phyloP scores from a whole-genome alignment of 2,329 filamentous ascomycete species.

The Ceratocystis diversiconidia region DNA sequence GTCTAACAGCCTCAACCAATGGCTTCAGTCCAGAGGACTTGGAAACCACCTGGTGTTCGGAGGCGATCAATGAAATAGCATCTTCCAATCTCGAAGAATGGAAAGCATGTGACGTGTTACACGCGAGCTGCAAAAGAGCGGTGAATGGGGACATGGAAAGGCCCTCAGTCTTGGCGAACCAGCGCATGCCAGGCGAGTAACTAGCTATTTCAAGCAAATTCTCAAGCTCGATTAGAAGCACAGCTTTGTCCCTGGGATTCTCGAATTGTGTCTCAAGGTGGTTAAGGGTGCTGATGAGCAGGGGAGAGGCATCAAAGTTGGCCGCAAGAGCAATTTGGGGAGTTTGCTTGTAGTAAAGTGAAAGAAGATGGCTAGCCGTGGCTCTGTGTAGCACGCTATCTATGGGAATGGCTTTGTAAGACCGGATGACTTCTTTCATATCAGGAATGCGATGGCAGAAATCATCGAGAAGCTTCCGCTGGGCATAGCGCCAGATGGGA shows the following conservation, averaged over 20 bases:
- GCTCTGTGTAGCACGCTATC: constrained; percentile 64
- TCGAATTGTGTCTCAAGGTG: constrained; percentile 42
- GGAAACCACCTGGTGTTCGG: constrained; percentile 16
- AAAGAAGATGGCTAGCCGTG: constrained; percentile 61
- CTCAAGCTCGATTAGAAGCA: constrained; percentile 61
- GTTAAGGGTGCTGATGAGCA: constrained; percentile 55
- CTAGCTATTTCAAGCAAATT: constrained; percentile 69
- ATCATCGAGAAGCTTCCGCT: constrained; percentile 51
- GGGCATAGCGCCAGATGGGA: constrained; percentile 54
- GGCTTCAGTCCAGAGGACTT: constrained; percentile 13
- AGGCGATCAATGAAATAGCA: constrained; percentile 12
- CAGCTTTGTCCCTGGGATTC: constrained; percentile 35
- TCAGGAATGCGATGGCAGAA: constrained; percentile 68
- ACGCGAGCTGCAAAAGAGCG: constrained; percentile 44
- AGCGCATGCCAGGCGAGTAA: constrained; percentile 71
- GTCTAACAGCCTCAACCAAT: constrained; percentile 15
- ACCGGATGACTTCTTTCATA: constrained; percentile 64
- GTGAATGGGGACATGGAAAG: constrained; percentile 55
- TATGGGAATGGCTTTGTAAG: constrained; percentile 54
- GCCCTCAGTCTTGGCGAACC: constrained; percentile 64
- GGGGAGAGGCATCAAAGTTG: constrained; percentile 74
- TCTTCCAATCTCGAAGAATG: constrained; percentile 15
- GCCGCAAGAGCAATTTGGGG: constrained; percentile 68
- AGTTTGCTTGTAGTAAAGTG: constrained; percentile 71
- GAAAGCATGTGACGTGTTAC: constrained; percentile 18